A percentile compares a stretch with the other conserved stretches of the same genome.
These are phyloP conservation scores for Terfezia claveryi DNA, from an alignment of 495 filamentous ascomycete species.

Conservation along the genomic window DNA sequence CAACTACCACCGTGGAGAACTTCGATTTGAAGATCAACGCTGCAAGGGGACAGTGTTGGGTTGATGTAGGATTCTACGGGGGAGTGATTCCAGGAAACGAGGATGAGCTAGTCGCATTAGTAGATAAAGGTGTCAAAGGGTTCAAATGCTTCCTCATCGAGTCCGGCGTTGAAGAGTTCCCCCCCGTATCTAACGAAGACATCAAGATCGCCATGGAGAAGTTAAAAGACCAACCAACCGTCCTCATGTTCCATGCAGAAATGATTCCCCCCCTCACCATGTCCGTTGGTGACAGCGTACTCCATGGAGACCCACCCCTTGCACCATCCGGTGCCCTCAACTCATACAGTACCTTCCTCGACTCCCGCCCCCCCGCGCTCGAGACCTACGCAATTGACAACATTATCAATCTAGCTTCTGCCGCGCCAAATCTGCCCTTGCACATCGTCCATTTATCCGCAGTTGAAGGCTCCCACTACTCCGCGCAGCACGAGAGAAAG, in stretches of 20 bases:
- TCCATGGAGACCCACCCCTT: slow-evolving; percentile 46
- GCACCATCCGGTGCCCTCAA: slow-evolving; percentile 54
- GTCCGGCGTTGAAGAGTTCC: slow-evolving; percentile 91
- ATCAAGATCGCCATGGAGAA: slow-evolving; percentile 58
- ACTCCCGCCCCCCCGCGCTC: slow-evolving; percentile 70
- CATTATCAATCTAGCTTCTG: slow-evolving; percentile 56
- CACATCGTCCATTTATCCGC: slow-evolving; percentile 94
- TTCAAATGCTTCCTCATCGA: slow-evolving; percentile 98
- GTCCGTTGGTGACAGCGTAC: slow-evolving; percentile 60
- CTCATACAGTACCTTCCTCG: slow-evolving; percentile 74
- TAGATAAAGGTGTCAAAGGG: slow-evolving; percentile 67
- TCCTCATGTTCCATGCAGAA: slow-evolving; percentile 95
- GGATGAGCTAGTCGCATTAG: slow-evolving; percentile 53
- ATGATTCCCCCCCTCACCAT: slow-evolving; percentile 79
- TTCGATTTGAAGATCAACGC: slow-evolving; percentile 70
- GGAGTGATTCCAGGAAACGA: slow-evolving; percentile 85
- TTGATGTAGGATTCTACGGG: slow-evolving; percentile 95
- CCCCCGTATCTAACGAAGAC: slow-evolving; percentile 60
- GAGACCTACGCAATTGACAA: slow-evolving; percentile 80
- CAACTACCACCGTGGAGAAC: slow-evolving; percentile 70
- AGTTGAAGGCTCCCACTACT: slow-evolving; percentile 79
- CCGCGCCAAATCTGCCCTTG: slow-evolving; percentile 64
- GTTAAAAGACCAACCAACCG: slow-evolving; percentile 45
- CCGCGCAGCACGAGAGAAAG: slow-evolving; percentile 49
- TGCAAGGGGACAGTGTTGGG: slow-evolving; percentile 82